These are phyloP conservation scores for Leptomonas pyrrhocoris DNA, from an alignment of 208 protist genomes.

Conservation along the genomic window DNA sequence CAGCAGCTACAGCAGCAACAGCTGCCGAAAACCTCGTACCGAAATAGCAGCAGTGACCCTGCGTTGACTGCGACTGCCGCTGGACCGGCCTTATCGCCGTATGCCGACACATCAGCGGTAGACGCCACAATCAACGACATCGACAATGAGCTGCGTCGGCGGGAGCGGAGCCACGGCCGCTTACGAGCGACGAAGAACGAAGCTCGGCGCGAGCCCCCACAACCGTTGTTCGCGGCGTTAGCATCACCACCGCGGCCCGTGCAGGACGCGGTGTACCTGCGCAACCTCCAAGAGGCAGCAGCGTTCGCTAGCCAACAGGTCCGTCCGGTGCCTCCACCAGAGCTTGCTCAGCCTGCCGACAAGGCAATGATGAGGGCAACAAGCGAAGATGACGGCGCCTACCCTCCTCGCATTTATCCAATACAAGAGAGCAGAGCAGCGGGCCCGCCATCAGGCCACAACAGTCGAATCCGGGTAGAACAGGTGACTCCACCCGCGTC, in stretches of 20 bases:
- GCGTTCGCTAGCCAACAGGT: background rate
- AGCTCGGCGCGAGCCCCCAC: background rate
- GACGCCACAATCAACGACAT: conserved; percentile 19
- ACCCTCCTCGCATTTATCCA: background rate
- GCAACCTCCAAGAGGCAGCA: conserved; percentile 8
- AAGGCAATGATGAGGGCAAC: background rate
- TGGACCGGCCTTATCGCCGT: background rate
- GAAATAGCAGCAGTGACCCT: background rate
- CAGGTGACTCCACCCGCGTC: conserved; percentile 6
- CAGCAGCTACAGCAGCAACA: background rate
- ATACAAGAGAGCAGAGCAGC: background rate
- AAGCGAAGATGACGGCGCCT: background rate
- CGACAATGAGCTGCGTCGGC: conserved; percentile 17
- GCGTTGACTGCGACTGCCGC: background rate
- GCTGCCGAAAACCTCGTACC: too few species aligned
- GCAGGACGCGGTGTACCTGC: conserved; percentile 5
- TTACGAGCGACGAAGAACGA: background rate
- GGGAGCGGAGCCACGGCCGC: background rate
- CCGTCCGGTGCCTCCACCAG: conserved; percentile 5
- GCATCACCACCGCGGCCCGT: background rate
- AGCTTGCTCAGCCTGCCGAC: background rate
- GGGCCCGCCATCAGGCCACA: background rate
- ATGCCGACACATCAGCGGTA: conserved; percentile 1
- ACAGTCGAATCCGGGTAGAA: background rate
- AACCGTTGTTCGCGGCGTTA: background rate